Base-by-base conservation (phyloP, 768 basidiomycete genomes). In the Termitomyces sp. region DNA sequence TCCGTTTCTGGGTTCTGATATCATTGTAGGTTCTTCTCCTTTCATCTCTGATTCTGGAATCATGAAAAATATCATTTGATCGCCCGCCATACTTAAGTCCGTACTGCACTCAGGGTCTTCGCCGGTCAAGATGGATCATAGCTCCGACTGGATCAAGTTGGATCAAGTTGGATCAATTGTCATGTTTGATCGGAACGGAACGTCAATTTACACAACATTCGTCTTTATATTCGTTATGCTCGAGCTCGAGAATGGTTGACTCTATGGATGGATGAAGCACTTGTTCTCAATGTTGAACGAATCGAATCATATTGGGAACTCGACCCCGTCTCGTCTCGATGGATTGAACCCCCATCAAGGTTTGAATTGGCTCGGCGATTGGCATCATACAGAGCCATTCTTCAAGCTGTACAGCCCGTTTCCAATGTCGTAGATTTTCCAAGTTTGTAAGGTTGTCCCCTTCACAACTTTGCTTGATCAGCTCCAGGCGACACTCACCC, bases 321-420 rank as follows among this genome's bases (percentile, higher is more conserved):
- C 23, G 8, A 43, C 41, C 46, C 33, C 49, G 51, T 59, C 47
- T 50, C 49, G 51, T 59, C 47, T 50, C 50, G 56, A 55, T 62
- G 53, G 30, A 50, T 37, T 30, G 26, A 17, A 58, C 30, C 47
- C 10, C 33, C 49, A 59, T 57, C 58, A 58, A 56, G 31, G 52
- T 54, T 49, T 47, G 51, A 35, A 38, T 38, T 38, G 49, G 56
- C n/a, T 60, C 60, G 59, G 51, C 50, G 53, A 58, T 50, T 42
- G 50, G 30, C 33, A 50, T 54, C 58, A 62, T 63, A 57, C 51
- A 31, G 42, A 19, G 55, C 31, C 38, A 33, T 49, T 33, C 17
- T 42, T 42, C 35, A 12, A 31, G 11, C 6, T 47, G 63, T 62
- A 74, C 72, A 74, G 73, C 74, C 73, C 66, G 66, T 66, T 37